phyloP scores from a whole-genome alignment of 345 rosid species.

The Corymbia maculata region DNA sequence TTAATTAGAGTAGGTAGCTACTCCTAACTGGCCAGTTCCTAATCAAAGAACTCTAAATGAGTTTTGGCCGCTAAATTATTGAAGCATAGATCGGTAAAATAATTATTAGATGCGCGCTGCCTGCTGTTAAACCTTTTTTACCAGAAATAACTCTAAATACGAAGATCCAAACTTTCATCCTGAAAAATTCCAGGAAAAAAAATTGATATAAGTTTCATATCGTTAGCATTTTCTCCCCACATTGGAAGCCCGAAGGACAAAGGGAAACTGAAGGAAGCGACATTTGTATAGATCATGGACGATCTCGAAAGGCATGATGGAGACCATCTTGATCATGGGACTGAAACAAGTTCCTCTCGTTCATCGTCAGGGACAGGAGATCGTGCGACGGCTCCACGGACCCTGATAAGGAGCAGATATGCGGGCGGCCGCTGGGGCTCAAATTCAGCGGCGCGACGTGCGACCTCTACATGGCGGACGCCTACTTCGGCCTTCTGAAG shows the following conservation, averaged over 20 bases:
- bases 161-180: neutral
- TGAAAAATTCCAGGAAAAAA: too few relatives aligned
- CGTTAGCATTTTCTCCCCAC: neutral
- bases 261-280: too few relatives aligned
- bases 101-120: neutral
- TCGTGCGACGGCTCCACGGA: conserved; percentile 30
- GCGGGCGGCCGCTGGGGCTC: conserved; percentile 54
- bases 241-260: too few relatives aligned
- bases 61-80: neutral
- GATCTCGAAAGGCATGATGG: neutral
- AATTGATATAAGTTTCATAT: neutral
- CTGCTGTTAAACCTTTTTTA: neutral
- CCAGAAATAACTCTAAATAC: neutral
- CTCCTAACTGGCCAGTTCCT: neutral
- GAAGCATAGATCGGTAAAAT: neutral
- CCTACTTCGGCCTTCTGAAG: conserved; percentile 35
- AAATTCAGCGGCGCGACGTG: conserved; percentile 28
- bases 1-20: neutral
- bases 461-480: conserved; percentile 53
- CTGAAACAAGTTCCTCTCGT: neutral
- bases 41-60: neutral
- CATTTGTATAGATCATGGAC: neutral
- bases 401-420: conserved; percentile 11
- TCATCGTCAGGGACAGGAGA: conserved; percentile 10
- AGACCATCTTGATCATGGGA: neutral